phyloP scores from a whole-genome alignment of 2,329 filamentous ascomycete genomes.

The Nothopassalora personata region DNA sequence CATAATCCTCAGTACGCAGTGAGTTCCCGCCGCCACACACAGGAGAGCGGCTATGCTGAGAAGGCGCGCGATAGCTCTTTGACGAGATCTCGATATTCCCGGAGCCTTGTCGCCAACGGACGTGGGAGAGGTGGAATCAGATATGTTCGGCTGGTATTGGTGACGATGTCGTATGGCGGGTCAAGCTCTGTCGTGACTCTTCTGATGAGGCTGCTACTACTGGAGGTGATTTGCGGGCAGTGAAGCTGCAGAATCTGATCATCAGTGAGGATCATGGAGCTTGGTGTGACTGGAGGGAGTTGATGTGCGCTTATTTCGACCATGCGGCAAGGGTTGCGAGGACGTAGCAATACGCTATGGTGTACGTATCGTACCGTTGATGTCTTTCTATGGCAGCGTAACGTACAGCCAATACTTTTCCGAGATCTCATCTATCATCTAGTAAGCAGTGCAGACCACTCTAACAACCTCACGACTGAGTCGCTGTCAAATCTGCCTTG shows the following conservation, averaged over 20 bases:
- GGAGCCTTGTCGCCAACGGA: slow-evolving; percentile 10
- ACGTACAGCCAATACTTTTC: neutral
- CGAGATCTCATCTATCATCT: slow-evolving; percentile 6
- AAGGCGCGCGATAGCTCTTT: slow-evolving; percentile 9
- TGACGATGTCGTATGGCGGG: slow-evolving; percentile 16
- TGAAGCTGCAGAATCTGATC: slow-evolving; percentile 16
- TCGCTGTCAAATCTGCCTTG: neutral
- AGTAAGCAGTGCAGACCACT: neutral
- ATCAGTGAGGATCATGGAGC: slow-evolving; percentile 14
- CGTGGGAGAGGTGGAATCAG: slow-evolving; percentile 23
- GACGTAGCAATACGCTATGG: neutral
- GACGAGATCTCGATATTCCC: slow-evolving; percentile 16
- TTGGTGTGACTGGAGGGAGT: slow-evolving; percentile 23
- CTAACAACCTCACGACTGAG: neutral
- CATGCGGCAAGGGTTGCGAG: neutral
- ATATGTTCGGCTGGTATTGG: slow-evolving; percentile 16
- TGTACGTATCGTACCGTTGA: too few relatives aligned
- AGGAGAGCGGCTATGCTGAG: neutral
- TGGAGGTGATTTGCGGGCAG: slow-evolving; percentile 8
- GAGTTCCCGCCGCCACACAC: neutral
- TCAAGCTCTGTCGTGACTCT: slow-evolving; percentile 10
- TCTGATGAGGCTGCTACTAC: neutral
- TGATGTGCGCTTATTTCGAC: slow-evolving; percentile 20
- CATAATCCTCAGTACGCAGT: slow-evolving; percentile 20
- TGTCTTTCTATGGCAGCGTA: neutral